Conservation (phyloP, 2,329 filamentous ascomycete species). For the Apiospora aurea region DNA sequence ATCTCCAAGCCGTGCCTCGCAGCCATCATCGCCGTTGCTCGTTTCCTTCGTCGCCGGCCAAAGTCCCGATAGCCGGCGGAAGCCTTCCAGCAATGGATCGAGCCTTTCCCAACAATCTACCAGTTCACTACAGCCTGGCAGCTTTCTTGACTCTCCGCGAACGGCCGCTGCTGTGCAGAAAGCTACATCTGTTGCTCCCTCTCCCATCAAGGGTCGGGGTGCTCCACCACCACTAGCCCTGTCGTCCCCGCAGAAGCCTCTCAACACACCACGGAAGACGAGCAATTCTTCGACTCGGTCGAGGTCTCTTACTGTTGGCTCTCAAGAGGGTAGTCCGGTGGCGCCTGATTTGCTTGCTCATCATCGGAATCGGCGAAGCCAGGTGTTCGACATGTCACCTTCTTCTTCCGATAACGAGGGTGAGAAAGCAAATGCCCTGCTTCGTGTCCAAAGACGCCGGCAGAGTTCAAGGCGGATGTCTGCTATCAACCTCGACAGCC, state of each 20-base stretch:
- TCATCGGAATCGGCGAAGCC: conserved; percentile 90
- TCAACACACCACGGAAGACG: conserved; percentile 65
- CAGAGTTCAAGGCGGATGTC: conserved; percentile 95
- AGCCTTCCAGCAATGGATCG: conserved; percentile 90
- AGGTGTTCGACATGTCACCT: conserved; percentile 94
- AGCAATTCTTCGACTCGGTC: conserved; percentile 73
- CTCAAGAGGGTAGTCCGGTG: conserved; percentile 86
- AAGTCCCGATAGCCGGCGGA: conserved; percentile 78
- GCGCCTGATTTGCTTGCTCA: conserved; percentile 71
- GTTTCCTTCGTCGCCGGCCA: conserved; percentile 93
- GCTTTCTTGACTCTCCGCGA: conserved; percentile 75
- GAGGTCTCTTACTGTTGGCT: conserved; percentile 90
- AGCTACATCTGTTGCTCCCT: conserved; percentile 60
- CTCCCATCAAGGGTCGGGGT: conserved; percentile 64
- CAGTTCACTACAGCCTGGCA: conserved; percentile 71
- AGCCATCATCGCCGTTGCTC: conserved; percentile 87
- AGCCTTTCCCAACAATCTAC: conserved; percentile 81
- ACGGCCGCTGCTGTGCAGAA: conserved; percentile 66
- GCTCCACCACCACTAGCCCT: conserved; percentile 56
- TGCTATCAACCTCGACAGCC: conserved; percentile 85
- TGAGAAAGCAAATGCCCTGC: conserved; percentile 85
- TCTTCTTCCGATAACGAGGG: conserved; percentile 98
- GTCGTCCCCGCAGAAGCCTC: conserved; percentile 67
- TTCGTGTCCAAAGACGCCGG: conserved; percentile 91
- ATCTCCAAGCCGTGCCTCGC: conserved; percentile 83